Evolutionary conservation across 140 eudicot species (phyloP).

Genomic region (Stevia rebaudiana): DNA sequence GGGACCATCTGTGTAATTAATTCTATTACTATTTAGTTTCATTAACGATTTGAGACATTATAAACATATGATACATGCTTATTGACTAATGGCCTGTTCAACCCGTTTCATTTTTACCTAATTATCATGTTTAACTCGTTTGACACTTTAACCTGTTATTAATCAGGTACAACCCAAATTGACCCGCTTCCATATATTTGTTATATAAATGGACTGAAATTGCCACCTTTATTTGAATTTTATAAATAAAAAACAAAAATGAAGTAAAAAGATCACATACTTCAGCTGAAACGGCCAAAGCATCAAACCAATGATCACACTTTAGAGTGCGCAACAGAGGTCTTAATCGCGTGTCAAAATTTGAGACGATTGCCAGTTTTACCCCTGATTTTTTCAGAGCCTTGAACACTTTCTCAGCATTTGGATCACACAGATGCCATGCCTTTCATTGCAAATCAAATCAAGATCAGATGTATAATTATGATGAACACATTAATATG

Average conservation of each 20-base stretch:
- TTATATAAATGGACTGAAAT: not conserved
- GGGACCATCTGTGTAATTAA: too few relatives aligned
- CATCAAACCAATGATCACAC: constrained; percentile 99
- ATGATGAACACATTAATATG: not conserved
- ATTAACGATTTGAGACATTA: not conserved
- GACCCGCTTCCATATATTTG: not conserved
- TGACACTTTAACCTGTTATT: not conserved
- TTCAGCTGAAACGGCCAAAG: constrained; percentile 96
- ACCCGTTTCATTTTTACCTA: not conserved
- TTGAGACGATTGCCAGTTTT: constrained; percentile 84
- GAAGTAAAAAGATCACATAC: constrained; percentile 35
- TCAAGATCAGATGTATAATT: not conserved
- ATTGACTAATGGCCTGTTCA: not conserved
- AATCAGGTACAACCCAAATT: not conserved
- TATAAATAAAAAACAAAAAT: not conserved
- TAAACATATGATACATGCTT: not conserved
- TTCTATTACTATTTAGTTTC: not conserved
- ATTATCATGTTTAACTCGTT: not conserved
- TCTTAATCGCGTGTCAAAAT: constrained; percentile 88
- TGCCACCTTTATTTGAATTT: not conserved
- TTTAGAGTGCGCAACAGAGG: constrained; percentile 75
- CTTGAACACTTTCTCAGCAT: constrained; percentile 76
- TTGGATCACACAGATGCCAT: constrained; percentile 95
- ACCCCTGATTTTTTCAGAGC: constrained; percentile 83
- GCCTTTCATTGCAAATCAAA: constrained; percentile 43